Conservation (phyloP, 2,329 filamentous ascomycete species). For the Emergomyces pasteurianus region DNA sequence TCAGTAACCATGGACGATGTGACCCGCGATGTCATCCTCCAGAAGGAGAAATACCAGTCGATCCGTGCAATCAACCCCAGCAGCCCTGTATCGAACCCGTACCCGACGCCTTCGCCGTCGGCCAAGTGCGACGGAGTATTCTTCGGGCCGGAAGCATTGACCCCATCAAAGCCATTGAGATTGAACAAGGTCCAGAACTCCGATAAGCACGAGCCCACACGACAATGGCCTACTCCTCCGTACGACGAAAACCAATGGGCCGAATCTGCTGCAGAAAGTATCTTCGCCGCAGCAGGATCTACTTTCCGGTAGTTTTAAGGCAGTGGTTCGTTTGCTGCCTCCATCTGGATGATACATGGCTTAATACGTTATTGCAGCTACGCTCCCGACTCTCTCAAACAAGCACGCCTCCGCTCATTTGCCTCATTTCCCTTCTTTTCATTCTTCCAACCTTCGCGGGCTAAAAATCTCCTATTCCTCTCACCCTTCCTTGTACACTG, state of each 20-base stretch:
- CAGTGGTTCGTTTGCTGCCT: background rate
- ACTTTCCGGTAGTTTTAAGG: constrained; percentile 22
- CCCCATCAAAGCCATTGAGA: constrained; percentile 54
- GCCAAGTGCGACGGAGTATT: constrained; percentile 67
- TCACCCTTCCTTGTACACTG: background rate
- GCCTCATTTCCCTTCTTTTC: background rate
- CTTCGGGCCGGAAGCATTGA: constrained; percentile 48
- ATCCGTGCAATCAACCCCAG: constrained; percentile 11
- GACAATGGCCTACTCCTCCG: constrained; percentile 89
- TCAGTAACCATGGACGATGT: constrained; percentile 15
- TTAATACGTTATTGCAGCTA: background rate
- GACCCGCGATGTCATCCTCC: constrained; percentile 6
- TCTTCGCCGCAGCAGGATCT: constrained; percentile 58
- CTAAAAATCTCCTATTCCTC: background rate
- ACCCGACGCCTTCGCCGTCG: constrained; percentile 64
- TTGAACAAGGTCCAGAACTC: constrained; percentile 44
- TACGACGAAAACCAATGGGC: constrained; percentile 94
- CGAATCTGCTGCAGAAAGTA: constrained; percentile 66
- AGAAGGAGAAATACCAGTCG: constrained; percentile 6
- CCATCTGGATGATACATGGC: background rate
- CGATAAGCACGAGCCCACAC: constrained; percentile 38
- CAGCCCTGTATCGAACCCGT: constrained; percentile 36
- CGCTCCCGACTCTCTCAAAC: background rate
- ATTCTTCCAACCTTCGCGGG: background rate
- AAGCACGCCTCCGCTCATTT: background rate